These are phyloP conservation scores for Pilasporangium apinafurcum DNA, from an alignment of 352 stramenopile species.

Conservation along the genomic window DNA sequence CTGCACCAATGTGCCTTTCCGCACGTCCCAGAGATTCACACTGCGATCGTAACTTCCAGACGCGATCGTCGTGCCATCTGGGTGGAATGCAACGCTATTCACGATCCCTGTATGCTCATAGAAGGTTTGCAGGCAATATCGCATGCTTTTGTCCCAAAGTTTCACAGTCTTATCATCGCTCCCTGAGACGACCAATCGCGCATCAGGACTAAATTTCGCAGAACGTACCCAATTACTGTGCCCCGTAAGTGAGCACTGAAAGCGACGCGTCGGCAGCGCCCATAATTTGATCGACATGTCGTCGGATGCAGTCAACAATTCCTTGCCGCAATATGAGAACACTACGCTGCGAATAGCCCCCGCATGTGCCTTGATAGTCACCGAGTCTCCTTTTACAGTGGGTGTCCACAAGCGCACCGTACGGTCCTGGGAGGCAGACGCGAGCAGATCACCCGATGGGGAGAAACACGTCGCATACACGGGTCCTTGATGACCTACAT, in stretches of 20 bases:
- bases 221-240: slow-evolving; percentile 92
- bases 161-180: slow-evolving; percentile 92
- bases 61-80: slow-evolving; percentile 51
- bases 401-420: slow-evolving; percentile 89
- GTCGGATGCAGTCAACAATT: slow-evolving; percentile 88
- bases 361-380: slow-evolving; percentile 66
- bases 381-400: slow-evolving; percentile 62
- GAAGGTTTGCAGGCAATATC: slow-evolving; percentile 74
- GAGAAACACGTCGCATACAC: slow-evolving; percentile 81
- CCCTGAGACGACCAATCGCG: slow-evolving; percentile 55
- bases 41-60: slow-evolving; percentile 66
- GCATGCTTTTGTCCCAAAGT: slow-evolving; percentile 87
- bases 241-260: slow-evolving; percentile 83
- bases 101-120: slow-evolving; percentile 85
- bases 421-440: slow-evolving; percentile 87
- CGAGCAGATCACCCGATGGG: slow-evolving; percentile 71
- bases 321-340: slow-evolving; percentile 71
- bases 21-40: slow-evolving; percentile 84
- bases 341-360: slow-evolving; percentile 71
- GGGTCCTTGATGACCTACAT: slow-evolving; percentile 66
- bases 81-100: slow-evolving; percentile 82
- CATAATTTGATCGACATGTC: slow-evolving; percentile 92
- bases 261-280: slow-evolving; percentile 73
- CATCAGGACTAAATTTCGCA: slow-evolving; percentile 75
- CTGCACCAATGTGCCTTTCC: slow-evolving; percentile 78